Percentiles rank a stretch among this genome's conserved stretches.
These are phyloP conservation scores for Hericium coralloides DNA, from an alignment of 768 basidiomycete genomes.

Conservation along the genomic window DNA sequence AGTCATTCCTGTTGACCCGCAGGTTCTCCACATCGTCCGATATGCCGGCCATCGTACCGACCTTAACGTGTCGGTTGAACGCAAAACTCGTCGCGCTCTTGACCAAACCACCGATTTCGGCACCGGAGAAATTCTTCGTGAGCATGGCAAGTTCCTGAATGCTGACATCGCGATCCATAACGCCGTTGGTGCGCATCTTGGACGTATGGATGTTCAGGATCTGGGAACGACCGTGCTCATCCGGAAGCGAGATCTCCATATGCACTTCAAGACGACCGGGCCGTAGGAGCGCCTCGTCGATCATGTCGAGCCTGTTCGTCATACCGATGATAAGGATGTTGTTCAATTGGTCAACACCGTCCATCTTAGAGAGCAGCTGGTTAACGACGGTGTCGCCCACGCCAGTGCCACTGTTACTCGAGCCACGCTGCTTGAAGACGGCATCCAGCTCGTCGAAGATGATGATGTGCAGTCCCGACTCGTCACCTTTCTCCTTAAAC, in stretches of 20 bases:
- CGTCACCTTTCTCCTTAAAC: slow-evolving; percentile 97
- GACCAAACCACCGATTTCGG: slow-evolving; percentile 91
- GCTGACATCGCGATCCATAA: slow-evolving; percentile 85
- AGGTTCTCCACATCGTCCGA: slow-evolving; percentile 93
- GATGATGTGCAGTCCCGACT: slow-evolving; percentile 96
- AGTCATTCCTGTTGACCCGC: slow-evolving; percentile 79
- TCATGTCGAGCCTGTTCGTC: slow-evolving; percentile 98
- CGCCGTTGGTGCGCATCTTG: slow-evolving; percentile 87
- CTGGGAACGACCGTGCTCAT: slow-evolving; percentile 85
- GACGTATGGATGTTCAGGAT: slow-evolving; percentile 92
- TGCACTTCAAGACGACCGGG: slow-evolving; percentile 98
- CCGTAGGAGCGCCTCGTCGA: slow-evolving; percentile 94
- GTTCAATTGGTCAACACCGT: slow-evolving; percentile 97
- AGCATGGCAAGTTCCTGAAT: slow-evolving; percentile 66
- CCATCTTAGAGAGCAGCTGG: slow-evolving; percentile 99
- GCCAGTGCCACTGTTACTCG: slow-evolving; percentile 83
- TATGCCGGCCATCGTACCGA: slow-evolving; percentile 94
- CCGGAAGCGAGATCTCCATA: slow-evolving; percentile 98
- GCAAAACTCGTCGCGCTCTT: slow-evolving; percentile 99
- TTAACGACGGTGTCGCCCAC: slow-evolving; percentile 99
- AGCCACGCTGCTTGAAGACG: slow-evolving; percentile 97
- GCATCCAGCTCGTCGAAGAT: slow-evolving; percentile 99
- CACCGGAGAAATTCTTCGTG: slow-evolving; percentile 98
- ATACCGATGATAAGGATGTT: slow-evolving; percentile 99
- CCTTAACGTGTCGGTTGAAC: slow-evolving; percentile 95